These are phyloP conservation scores for Perkinsela sp. DNA, from an alignment of 208 protist genomes.

Conservation along the genomic window DNA sequence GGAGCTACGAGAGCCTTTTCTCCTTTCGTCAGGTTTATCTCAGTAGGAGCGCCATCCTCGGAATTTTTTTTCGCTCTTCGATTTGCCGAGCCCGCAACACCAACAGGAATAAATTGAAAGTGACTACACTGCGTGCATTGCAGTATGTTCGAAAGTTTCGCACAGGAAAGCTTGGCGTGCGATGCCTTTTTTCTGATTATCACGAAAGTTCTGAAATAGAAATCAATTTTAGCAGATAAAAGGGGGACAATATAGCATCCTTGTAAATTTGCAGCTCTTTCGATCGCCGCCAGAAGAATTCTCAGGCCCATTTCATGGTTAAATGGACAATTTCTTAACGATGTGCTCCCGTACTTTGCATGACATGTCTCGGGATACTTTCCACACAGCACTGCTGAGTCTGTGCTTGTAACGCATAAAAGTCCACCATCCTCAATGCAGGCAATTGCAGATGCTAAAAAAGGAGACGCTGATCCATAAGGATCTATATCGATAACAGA, in stretches of 20 bases:
- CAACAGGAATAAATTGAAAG: conserved; percentile 66
- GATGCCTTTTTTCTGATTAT: conserved; percentile 67
- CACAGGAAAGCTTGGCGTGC: conserved; percentile 54
- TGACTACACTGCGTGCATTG: conserved; percentile 78
- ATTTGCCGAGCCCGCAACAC: conserved; percentile 9
- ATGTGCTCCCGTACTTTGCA: conserved; percentile 82
- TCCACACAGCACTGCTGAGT: conserved; percentile 87
- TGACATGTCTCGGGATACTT: conserved; percentile 83
- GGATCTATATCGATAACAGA: conserved; percentile 96
- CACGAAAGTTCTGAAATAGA: conserved; percentile 95
- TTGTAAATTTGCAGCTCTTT: conserved; percentile 69
- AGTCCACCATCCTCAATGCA: conserved; percentile 81
- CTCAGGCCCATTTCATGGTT: conserved; percentile 84
- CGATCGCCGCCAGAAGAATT: conserved; percentile 73
- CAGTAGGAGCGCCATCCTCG: not conserved
- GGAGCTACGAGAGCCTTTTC: not conserved
- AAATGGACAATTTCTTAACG: conserved; percentile 42
- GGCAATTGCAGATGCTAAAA: conserved; percentile 83
- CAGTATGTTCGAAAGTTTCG: conserved; percentile 60
- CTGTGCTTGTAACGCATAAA: conserved; percentile 91
- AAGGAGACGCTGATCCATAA: conserved; percentile 86
- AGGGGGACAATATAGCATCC: conserved; percentile 83
- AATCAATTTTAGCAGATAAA: conserved; percentile 86
- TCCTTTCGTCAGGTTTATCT: not conserved
- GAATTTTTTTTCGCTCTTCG: not conserved